Percentiles rank a stretch among this genome's conserved stretches.
These are phyloP conservation scores for Populus tomentosa DNA, from an alignment of 441 rosid species.

Conservation along the genomic window DNA sequence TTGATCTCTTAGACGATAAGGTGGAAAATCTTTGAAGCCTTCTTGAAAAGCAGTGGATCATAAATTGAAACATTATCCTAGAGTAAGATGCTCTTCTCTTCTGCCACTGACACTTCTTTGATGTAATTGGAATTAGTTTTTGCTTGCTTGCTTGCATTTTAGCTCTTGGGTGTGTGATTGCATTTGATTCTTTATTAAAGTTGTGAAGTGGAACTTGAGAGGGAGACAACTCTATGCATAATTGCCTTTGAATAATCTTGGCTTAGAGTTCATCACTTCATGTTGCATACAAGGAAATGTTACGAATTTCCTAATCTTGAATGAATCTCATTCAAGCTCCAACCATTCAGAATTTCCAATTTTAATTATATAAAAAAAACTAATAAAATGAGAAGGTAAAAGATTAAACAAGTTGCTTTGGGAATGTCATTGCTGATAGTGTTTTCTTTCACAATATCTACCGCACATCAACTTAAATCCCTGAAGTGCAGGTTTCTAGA, in stretches of 20 bases:
- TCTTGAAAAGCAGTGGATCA: conserved; percentile 95
- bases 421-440: too few species aligned
- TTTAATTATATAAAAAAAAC: too few species aligned
- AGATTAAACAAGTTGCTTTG: too few species aligned
- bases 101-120: not conserved
- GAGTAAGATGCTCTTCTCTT: conserved; percentile 48
- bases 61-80: conserved; percentile 81
- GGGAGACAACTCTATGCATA: not conserved
- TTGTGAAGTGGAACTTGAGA: not conserved
- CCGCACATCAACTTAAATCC: too few species aligned
- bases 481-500: too few species aligned
- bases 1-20: conserved; percentile 89
- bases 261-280: not conserved
- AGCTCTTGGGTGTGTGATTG: not conserved
- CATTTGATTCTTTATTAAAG: not conserved
- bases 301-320: not conserved
- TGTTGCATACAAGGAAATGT: not conserved
- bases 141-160: not conserved
- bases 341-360: not conserved
- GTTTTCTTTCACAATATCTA: too few species aligned
- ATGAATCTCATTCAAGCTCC: not conserved
- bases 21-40: conserved; percentile 71
- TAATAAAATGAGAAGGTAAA: too few species aligned
- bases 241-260: not conserved
- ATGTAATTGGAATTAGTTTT: not conserved